Evolutionary conservation across 768 basidiomycete species (phyloP), one percentile per base, ranked within the genome.

Genomic region (Mycena leptocephala): DNA sequence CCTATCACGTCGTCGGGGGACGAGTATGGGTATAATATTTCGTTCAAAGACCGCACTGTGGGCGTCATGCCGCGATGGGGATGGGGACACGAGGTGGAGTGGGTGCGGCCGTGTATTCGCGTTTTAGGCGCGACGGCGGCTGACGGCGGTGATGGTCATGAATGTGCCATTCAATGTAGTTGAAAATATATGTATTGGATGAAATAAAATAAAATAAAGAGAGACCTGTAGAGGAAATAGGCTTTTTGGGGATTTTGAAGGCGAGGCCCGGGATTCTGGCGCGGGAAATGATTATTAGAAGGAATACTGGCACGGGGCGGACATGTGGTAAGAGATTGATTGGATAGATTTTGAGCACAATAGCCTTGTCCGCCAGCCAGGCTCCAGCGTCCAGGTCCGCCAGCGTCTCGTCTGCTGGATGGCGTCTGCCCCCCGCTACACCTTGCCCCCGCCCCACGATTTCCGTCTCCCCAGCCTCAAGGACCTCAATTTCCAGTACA

Each of bases 381-480:
- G n/a, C n/a, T n/a, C n/a, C n/a, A n/a, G n/a, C n/a, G n/a, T n/a
- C n/a, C n/a, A n/a, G n/a, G n/a, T n/a, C n/a, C n/a, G n/a, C n/a
- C n/a, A n/a, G n/a, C n/a, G n/a, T n/a, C n/a, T n/a, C 51, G 33
- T 70, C 28, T 16, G 8, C 58, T 59, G 63, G 28, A 78, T 78
- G 77, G 77, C 77, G 59, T 75, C 73, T 62, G 68, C 72, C 32
- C 56, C 70, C 26, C 74, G 72, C 30, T 70, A 67, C 35, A 84
- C 84, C 24, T 85, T 85, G 9, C 80, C 86, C 41, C 86, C 84
- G 76, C 83, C 86, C 67, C 84, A 88, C 80, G 88, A 84, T 72
- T 84, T 92, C 79, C 92, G 93, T 46, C 89, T 94, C 6, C 94
- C 94, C 0, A 93, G 93, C 24, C 89, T 95, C 82, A 94, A 91